These are phyloP conservation scores for Eucalyptus rudis DNA, from an alignment of 345 rosid species.

Conservation along the genomic window DNA sequence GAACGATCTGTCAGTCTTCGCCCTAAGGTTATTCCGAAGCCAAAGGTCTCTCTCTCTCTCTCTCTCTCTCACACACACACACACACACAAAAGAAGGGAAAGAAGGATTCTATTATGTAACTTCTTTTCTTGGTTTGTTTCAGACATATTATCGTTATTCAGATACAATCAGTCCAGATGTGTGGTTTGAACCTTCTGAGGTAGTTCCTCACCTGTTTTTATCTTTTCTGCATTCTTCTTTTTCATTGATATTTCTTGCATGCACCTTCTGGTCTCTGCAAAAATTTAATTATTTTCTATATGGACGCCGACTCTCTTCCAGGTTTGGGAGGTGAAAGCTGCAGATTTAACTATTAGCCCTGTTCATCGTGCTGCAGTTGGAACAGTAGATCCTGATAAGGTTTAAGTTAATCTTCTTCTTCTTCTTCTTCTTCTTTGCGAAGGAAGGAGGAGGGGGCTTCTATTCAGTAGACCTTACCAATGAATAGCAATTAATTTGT, in stretches of 20 bases:
- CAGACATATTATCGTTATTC: constrained; percentile 73
- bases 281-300: background rate
- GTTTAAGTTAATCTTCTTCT: constrained; percentile 10
- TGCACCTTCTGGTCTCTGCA: background rate
- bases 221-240: background rate
- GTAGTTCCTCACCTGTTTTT: constrained; percentile 14
- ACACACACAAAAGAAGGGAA: background rate
- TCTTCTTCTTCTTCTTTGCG: background rate
- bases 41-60: constrained; percentile 50
- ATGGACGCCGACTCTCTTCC: background rate
- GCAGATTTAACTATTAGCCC: constrained; percentile 95
- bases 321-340: constrained; percentile 99
- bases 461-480: background rate
- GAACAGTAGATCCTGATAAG: constrained; percentile 75
- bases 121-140: background rate
- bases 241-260: background rate
- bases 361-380: constrained; percentile 81
- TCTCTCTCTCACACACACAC: background rate
- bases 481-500: background rate
- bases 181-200: constrained; percentile 92
- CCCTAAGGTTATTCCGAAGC: constrained; percentile 57
- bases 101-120: background rate
- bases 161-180: constrained; percentile 69
- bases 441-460: background rate
- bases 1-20: constrained; percentile 78